Evolutionary conservation across 2,329 filamentous ascomycete genomes (phyloP), one percentile per base, ranked within the genome.

Genomic region (Cladosporium velox): DNA sequence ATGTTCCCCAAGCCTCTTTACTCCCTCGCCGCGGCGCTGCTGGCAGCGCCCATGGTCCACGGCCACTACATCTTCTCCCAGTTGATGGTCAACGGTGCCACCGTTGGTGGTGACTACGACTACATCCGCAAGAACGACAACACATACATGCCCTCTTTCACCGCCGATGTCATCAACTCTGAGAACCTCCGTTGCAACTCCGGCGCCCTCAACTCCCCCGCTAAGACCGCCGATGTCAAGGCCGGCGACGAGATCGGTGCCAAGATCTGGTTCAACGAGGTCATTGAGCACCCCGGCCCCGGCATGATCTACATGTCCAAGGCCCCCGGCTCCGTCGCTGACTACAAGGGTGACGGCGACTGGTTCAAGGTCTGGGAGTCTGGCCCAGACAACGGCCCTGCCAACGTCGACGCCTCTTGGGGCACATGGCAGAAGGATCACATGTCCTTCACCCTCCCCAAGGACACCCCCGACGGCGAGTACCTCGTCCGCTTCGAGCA

Each of bases 21-120:
- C 57, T 54, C 58, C 35, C 57, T 65, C 28, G 57, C 64, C 57
- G 58, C 55, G 24, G 64, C 64, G 64, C 64, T 67, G 57, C 66
- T 67, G 62, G 66, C 66, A 61, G 61, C 62, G 44, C 57, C 62
- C 32, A 24, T 47, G 24, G 66, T 60, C 26, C 44, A 54, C 34
- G 55, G 47, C 55, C 69, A 70, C 66, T 70, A 70, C 69, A 69
- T 68, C 60, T 70, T 69, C 66, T 69, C 69, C 28, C 67, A 68
- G 24, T 64, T 70, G 32, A 58, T 69, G 30, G 66, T 69, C 60
- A 69, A 69, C 57, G 69, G 64, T 35, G 21, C 63, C n/a, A 35
- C 60, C 8, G 57, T 67, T 34, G 66, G 66, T 47, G 57, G 55
- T 30, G 69, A 69, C 61, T 70, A 65, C 65, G 65, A 64, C 49